Percentiles rank a stretch among this genome's conserved stretches.
These are phyloP conservation scores for Phycomyces blakesleeanus DNA, from an alignment of 192 early-diverging fungal species.

Conservation along the genomic window DNA sequence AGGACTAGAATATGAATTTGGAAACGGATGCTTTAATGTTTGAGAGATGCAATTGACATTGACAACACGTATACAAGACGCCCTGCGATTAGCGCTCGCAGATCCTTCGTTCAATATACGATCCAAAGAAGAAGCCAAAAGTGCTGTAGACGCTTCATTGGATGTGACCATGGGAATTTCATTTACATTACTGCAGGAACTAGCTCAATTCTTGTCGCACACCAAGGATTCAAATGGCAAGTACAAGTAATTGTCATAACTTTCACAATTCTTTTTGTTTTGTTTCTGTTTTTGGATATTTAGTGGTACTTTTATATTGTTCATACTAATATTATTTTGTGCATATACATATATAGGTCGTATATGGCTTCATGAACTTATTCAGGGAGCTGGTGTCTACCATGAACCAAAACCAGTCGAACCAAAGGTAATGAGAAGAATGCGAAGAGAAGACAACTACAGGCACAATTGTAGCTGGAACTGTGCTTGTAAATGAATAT, in stretches of 20 bases:
- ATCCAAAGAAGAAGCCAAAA: background rate
- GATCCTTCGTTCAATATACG: background rate
- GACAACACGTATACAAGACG: background rate
- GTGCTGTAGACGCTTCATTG: background rate
- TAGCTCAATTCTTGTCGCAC: background rate
- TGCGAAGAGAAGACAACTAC: too few relatives aligned
- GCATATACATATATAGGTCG: too few relatives aligned
- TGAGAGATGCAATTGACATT: background rate
- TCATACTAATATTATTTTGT: too few relatives aligned
- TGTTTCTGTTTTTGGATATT: too few relatives aligned
- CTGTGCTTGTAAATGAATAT: too few relatives aligned
- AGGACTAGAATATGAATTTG: too few relatives aligned
- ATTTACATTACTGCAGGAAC: background rate
- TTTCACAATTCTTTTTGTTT: too few relatives aligned
- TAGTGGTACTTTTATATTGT: too few relatives aligned
- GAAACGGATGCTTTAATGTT: too few relatives aligned
- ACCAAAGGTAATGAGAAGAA: slow-evolving; percentile 12
- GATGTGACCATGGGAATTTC: background rate
- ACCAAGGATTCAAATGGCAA: background rate
- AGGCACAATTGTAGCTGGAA: too few relatives aligned
- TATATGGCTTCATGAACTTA: slow-evolving; percentile 20
- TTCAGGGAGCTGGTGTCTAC: slow-evolving; percentile 12
- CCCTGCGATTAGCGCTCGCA: background rate
- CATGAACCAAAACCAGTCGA: slow-evolving; percentile 4
- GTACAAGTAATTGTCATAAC: too few relatives aligned